Conservation (phyloP, 306 rosid genomes). For the Astragalus glycyphyllos region DNA sequence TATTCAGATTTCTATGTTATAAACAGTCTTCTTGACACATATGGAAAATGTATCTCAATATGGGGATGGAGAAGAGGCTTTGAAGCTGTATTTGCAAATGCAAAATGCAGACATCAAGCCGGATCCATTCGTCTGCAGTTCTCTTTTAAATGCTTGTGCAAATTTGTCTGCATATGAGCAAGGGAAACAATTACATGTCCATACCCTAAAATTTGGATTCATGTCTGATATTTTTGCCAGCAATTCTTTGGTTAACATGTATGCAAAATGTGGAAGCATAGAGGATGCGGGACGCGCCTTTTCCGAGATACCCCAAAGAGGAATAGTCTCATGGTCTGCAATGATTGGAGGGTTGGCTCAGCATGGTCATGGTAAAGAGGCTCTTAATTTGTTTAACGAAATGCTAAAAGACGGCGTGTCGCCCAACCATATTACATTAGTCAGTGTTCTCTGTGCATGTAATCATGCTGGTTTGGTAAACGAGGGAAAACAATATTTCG, state of each 20-base stretch:
- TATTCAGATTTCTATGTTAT: slow-evolving; percentile 65
- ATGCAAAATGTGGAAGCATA: slow-evolving; percentile 90
- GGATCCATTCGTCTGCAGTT: slow-evolving; percentile 84
- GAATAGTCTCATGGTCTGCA: slow-evolving; percentile 93
- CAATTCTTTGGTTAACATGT: slow-evolving; percentile 93
- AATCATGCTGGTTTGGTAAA: slow-evolving; percentile 86
- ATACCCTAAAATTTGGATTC: slow-evolving; percentile 74
- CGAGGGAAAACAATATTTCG: slow-evolving; percentile 74
- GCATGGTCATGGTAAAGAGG: slow-evolving; percentile 83
- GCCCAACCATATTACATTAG: slow-evolving; percentile 87
- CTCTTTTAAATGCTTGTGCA: slow-evolving; percentile 89
- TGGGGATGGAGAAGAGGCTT: slow-evolving; percentile 81
- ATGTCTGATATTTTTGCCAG: slow-evolving; percentile 84
- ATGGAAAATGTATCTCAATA: slow-evolving; percentile 84
- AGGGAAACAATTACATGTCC: slow-evolving; percentile 93
- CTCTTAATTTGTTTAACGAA: slow-evolving; percentile 74
- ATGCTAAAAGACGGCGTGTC: slow-evolving; percentile 72
- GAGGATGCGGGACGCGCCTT: slow-evolving; percentile 76
- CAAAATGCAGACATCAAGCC: slow-evolving; percentile 58
- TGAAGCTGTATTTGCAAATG: slow-evolving; percentile 80
- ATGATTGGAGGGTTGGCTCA: slow-evolving; percentile 97
- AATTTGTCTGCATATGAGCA: slow-evolving; percentile 85
- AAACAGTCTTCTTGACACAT: slow-evolving; percentile 86
- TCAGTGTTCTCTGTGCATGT: slow-evolving; percentile 91
- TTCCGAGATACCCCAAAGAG: slow-evolving; percentile 77